A percentile compares a stretch with the other conserved stretches of the same genome.
These are phyloP conservation scores for Oryza glaberrima DNA, from an alignment of 176 grass and related monocot genomes.

Conservation along the genomic window DNA sequence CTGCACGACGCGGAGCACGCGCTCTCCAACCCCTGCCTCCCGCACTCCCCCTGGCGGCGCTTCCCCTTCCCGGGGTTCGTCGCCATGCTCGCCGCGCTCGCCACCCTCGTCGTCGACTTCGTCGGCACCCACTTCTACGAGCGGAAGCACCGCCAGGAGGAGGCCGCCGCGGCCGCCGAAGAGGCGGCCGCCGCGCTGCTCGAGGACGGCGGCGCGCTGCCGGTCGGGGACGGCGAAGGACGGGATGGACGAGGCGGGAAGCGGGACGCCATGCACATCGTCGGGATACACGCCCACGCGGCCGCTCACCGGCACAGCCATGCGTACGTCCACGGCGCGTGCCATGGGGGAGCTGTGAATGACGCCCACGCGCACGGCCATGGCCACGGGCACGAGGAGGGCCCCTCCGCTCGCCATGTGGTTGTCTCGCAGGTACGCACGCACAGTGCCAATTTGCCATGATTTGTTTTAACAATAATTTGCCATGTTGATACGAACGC, in stretches of 20 bases:
- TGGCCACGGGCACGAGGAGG: slow-evolving; percentile 33
- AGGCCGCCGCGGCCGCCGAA: background rate
- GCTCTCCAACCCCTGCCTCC: slow-evolving; percentile 65
- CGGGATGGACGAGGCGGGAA: background rate
- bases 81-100: slow-evolving; percentile 84
- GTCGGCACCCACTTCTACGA: slow-evolving; percentile 72
- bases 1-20: slow-evolving; percentile 62
- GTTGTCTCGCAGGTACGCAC: slow-evolving; percentile 68
- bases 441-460: background rate
- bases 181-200: slow-evolving; percentile 14
- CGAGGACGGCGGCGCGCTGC: background rate
- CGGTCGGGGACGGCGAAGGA: background rate
- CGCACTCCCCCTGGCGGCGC: slow-evolving; percentile 54
- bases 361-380: slow-evolving; percentile 29
- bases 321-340: slow-evolving; percentile 33
- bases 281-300: slow-evolving; percentile 65
- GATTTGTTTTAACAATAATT: background rate
- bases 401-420: slow-evolving; percentile 54
- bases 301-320: slow-evolving; percentile 53
- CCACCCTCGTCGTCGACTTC: slow-evolving; percentile 74
- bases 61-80: slow-evolving; percentile 94
- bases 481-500: background rate
- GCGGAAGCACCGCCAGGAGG: slow-evolving; percentile 45
- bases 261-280: slow-evolving; percentile 61
- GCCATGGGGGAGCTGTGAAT: slow-evolving; percentile 9